phyloP scores from a whole-genome alignment of 257 asterid genomes.

The Solanum boliviense region DNA sequence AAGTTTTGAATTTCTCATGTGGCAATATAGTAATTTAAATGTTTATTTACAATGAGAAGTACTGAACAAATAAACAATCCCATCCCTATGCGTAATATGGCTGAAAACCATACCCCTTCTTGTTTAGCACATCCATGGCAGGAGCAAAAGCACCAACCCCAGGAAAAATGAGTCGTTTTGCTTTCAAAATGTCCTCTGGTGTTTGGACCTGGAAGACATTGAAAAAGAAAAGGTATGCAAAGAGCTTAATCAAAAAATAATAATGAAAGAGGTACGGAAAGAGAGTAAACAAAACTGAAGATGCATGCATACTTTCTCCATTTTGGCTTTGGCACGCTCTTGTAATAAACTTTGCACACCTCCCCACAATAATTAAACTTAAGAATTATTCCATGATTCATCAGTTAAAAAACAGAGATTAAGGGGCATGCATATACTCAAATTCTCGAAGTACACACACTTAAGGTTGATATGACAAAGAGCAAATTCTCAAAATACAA shows the following conservation, averaged over 20 bases:
- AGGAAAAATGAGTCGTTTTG: constrained; percentile 78
- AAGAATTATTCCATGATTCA: not conserved
- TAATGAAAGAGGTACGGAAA: not conserved
- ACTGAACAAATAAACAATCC: not conserved
- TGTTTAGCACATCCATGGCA: constrained; percentile 86
- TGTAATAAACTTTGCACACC: not conserved
- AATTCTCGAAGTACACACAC: not conserved
- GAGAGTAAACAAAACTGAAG: not conserved
- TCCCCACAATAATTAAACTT: not conserved
- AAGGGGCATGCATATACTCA: not conserved
- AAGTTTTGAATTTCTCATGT: not conserved
- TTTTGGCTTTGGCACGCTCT: not conserved
- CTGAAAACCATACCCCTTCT: constrained; percentile 43
- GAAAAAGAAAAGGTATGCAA: not conserved
- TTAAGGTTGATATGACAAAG: not conserved
- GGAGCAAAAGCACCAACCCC: constrained; percentile 98
- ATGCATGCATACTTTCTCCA: not conserved
- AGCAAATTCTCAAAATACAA: not conserved
- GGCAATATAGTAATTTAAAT: not conserved
- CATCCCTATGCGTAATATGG: not conserved
- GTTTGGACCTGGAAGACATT: constrained; percentile 52
- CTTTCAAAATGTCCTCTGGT: constrained; percentile 75
- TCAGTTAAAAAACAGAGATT: not conserved
- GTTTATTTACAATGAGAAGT: not conserved
- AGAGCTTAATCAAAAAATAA: not conserved